Conservation (phyloP, 306 rosid species). For the Hippophae rhamnoides region DNA sequence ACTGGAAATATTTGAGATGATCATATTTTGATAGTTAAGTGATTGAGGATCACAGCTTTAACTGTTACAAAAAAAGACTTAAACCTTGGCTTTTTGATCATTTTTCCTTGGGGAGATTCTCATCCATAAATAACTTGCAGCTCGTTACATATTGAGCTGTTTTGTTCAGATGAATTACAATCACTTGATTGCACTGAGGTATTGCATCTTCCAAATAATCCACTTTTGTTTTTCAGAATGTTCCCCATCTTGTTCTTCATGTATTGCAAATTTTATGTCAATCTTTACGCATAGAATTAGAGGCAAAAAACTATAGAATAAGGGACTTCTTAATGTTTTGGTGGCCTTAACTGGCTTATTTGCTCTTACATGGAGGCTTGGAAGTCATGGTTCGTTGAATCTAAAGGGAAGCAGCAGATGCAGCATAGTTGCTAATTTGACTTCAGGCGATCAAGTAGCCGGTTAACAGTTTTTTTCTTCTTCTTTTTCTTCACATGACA, state of each 20-base stretch:
- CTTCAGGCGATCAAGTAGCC: neutral
- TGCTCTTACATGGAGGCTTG: constrained; percentile 45
- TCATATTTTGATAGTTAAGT: neutral
- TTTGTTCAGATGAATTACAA: neutral
- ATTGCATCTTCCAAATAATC: too few species aligned
- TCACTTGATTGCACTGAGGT: neutral
- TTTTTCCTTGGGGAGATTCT: constrained; percentile 5
- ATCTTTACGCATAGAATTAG: neutral
- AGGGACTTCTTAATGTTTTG: constrained; percentile 17
- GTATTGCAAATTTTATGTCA: neutral
- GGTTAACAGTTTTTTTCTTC: neutral
- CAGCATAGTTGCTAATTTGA: constrained; percentile 12
- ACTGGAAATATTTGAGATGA: too few species aligned
- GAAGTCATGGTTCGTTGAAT: constrained; percentile 32
- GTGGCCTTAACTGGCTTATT: constrained; percentile 32
- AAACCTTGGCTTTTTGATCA: constrained; percentile 1
- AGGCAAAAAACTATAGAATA: constrained; percentile 11
- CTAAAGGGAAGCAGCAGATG: constrained; percentile 11
- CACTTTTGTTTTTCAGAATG: neutral
- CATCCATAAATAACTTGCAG: neutral
- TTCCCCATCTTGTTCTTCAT: neutral
- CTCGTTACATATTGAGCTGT: neutral
- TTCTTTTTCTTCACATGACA: too few species aligned
- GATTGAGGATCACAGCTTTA: neutral
- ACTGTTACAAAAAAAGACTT: neutral